Evolutionary conservation across 2,329 filamentous ascomycete species (phyloP), one percentile per base, ranked within the genome.

Genomic region (Aspergillus ibericus): DNA sequence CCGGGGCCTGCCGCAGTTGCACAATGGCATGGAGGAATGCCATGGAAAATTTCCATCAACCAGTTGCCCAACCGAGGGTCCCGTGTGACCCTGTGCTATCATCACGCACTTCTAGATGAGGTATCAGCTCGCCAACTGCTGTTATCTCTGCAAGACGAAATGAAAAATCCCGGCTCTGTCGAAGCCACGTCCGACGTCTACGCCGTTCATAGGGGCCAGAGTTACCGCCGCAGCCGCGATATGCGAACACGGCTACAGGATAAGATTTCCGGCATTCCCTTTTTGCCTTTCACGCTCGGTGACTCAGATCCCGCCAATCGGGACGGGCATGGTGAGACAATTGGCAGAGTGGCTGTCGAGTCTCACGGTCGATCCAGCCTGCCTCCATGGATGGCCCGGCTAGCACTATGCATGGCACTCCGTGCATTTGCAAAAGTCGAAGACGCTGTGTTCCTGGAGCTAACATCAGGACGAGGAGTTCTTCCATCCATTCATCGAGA

Each of bases 41-140:
- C 34, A 15, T 58, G 55, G 55, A 58, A 32, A 29, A 18, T 58
- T 5, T 48, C n/a, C 5, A 20, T 58, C 22, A 13, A 32, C n/a
- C 34, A 34, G 2, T 20, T 40, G 18, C 55, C 40, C 5, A 27
- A 49, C 27, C 1, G 29, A 27, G 25, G 35, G 12, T 53, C 16
- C 16, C 25, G 15, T 32, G 13, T 58, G 12, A 48, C 38, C 9
- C 32, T 58, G 27, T 49, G 55, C 15, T 58, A 58, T 32, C 55
- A 58, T 34, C 50, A 53, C 8, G 50, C 49, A 6, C 20, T 58
- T 6, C 25, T 58, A 27, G 55, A 58, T 35, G 49, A 40, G 12
- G 22, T 40, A 4, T 48, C 55, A 8, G 55, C 50, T 22, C 18
- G 49, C 29, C 49, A 20, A 32, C 22, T 58, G 27, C 32, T 58